Conservation (phyloP, 495 filamentous ascomycete genomes). For the Hypoxylon crocopeplum region DNA sequence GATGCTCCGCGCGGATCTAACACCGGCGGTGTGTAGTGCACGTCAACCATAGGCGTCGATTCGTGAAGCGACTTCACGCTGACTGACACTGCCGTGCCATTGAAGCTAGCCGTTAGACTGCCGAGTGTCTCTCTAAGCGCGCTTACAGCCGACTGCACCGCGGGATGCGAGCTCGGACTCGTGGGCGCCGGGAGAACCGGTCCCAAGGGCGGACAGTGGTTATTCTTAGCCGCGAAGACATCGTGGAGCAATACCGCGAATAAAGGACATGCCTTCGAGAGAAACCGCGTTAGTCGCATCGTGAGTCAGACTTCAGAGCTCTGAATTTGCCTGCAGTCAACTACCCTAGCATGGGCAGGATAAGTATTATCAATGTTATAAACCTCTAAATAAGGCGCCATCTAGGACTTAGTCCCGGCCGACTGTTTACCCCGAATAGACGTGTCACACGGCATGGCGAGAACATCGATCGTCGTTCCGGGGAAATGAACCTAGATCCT, state of each 20-base stretch:
- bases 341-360: no score
- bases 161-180: conserved; percentile 11
- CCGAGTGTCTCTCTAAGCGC: neutral
- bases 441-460: no score
- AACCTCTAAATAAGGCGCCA: no score
- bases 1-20: conserved; percentile 32
- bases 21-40: conserved; percentile 16
- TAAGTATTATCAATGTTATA: no score
- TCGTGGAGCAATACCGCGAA: neutral
- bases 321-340: no score
- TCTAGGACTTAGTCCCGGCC: no score
- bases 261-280: neutral
- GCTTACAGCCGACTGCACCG: conserved; percentile 8
- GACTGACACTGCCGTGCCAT: conserved; percentile 17
- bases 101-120: neutral
- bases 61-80: conserved; percentile 26
- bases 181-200: conserved; percentile 22
- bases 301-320: neutral
- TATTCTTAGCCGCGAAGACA: conserved; percentile 11
- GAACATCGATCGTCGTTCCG: no score
- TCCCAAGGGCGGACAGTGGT: conserved; percentile 23
- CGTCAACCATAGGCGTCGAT: conserved; percentile 5
- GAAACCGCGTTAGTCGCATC: neutral
- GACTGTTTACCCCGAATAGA: no score
- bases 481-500: no score